Conservation (phyloP, 2,329 filamentous ascomycete species). For the Exophiala bonariae region DNA sequence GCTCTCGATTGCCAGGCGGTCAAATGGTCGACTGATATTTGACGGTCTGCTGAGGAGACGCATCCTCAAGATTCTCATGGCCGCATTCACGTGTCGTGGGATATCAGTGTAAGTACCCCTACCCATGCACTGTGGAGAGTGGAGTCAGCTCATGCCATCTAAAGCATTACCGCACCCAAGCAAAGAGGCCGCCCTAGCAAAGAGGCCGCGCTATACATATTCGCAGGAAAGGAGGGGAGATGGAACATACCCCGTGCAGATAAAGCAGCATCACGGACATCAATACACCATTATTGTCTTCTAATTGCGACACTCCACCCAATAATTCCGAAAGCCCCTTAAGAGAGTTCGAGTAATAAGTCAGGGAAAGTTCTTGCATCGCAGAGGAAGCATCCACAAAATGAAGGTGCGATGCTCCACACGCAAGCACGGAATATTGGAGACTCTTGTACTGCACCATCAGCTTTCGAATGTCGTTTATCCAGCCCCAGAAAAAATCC, state of each 20-base stretch:
- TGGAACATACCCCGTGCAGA: constrained; percentile 21
- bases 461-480: constrained; percentile 16
- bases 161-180: too few relatives aligned
- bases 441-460: constrained; percentile 17
- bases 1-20: constrained; percentile 19
- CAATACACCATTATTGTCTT: constrained; percentile 15
- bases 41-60: constrained; percentile 9
- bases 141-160: too few relatives aligned
- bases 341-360: constrained; percentile 18
- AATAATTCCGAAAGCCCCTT: constrained; percentile 15
- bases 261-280: constrained; percentile 21
- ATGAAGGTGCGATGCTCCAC: constrained; percentile 17
- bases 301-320: constrained; percentile 2
- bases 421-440: constrained; percentile 17
- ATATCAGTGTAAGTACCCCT: constrained; percentile 19
- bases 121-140: constrained; percentile 13
- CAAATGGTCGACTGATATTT: constrained; percentile 16
- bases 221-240: background rate
- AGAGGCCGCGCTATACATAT: too few relatives aligned
- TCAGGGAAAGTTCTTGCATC: constrained; percentile 20
- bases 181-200: too few relatives aligned
- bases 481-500: constrained; percentile 16
- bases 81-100: constrained; percentile 19
- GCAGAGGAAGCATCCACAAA: constrained; percentile 13
- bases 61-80: constrained; percentile 16